Percentiles rank a stretch among this genome's conserved stretches.
Evolutionary conservation across 2,329 filamentous ascomycete species (phyloP).

Genomic region (Exophiala phaeomuriformis): DNA sequence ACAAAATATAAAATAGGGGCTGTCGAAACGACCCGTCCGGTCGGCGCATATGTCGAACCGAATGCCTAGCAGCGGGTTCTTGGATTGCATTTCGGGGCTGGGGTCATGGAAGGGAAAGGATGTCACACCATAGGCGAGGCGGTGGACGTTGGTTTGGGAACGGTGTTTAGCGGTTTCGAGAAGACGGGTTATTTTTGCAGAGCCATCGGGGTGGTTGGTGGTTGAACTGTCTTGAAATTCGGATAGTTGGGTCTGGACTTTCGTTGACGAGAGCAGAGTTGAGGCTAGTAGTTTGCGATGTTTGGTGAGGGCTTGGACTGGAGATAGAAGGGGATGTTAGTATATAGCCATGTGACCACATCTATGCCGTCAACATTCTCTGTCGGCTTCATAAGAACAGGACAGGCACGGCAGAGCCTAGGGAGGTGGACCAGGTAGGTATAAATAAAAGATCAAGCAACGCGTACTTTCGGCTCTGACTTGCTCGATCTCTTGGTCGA

Average conservation of each 20-base stretch:
- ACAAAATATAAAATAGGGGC: constrained; percentile 41
- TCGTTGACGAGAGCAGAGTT: constrained; percentile 37
- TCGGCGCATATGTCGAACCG: constrained; percentile 36
- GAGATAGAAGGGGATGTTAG: not conserved
- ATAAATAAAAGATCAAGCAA: too few species aligned
- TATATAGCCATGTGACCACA: too few species aligned
- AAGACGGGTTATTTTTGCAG: constrained; percentile 4
- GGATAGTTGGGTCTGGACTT: constrained; percentile 32
- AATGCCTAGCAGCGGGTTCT: constrained; percentile 33
- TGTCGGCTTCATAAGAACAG: not conserved
- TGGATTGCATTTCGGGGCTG: constrained; percentile 30
- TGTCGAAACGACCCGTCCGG: constrained; percentile 35
- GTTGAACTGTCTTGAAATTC: not conserved
- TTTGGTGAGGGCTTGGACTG: constrained; percentile 36
- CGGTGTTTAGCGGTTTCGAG: constrained; percentile 31
- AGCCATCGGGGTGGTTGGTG: not conserved
- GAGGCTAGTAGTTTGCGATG: constrained; percentile 36
- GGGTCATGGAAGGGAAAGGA: constrained; percentile 43
- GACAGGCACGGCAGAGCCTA: not conserved
- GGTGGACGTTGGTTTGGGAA: constrained; percentile 36
- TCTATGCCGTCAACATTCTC: too few species aligned
- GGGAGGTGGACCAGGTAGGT: too few species aligned
- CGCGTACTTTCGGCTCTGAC: constrained; percentile 38
- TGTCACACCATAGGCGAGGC: constrained; percentile 40
- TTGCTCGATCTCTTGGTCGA: constrained; percentile 38